Evolutionary conservation across 2,329 filamentous ascomycete species (phyloP).

Genomic region (Beauveria caledonica): DNA sequence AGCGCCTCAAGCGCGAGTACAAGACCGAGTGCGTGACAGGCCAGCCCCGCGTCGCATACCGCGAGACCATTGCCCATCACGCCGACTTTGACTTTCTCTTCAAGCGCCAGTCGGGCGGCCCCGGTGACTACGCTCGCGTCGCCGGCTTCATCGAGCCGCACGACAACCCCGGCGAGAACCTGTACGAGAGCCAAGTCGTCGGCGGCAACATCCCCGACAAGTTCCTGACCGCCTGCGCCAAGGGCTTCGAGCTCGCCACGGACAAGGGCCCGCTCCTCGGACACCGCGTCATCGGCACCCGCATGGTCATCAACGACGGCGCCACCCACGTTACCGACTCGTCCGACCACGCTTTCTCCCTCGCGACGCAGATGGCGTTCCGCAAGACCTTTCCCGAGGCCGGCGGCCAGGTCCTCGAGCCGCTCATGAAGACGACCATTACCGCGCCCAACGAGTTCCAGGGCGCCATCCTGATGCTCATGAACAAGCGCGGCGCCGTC

Average conservation of each 20-base stretch:
- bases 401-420: constrained; percentile 79
- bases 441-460: constrained; percentile 97
- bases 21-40: constrained; percentile 93
- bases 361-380: constrained; percentile 93
- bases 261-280: constrained; percentile 85
- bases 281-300: constrained; percentile 81
- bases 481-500: constrained; percentile 94
- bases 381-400: constrained; percentile 81
- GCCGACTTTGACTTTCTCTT: constrained; percentile 88
- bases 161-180: constrained; percentile 61
- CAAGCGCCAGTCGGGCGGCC: constrained; percentile 91
- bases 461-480: constrained; percentile 83
- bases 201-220: constrained; percentile 93
- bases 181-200: constrained; percentile 78
- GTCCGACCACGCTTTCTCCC: constrained; percentile 91
- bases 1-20: constrained; percentile 95
- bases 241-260: constrained; percentile 80
- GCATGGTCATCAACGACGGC: constrained; percentile 92
- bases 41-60: constrained; percentile 92
- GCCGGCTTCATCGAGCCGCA: constrained; percentile 87
- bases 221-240: constrained; percentile 87
- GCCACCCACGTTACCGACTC: constrained; percentile 97
- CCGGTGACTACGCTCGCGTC: constrained; percentile 91
- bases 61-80: constrained; percentile 77
- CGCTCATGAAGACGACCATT: constrained; percentile 96